Percentiles rank a stretch among this genome's conserved stretches.
These are phyloP conservation scores for Agastache rugosa DNA, from an alignment of 257 asterid species.

Conservation along the genomic window DNA sequence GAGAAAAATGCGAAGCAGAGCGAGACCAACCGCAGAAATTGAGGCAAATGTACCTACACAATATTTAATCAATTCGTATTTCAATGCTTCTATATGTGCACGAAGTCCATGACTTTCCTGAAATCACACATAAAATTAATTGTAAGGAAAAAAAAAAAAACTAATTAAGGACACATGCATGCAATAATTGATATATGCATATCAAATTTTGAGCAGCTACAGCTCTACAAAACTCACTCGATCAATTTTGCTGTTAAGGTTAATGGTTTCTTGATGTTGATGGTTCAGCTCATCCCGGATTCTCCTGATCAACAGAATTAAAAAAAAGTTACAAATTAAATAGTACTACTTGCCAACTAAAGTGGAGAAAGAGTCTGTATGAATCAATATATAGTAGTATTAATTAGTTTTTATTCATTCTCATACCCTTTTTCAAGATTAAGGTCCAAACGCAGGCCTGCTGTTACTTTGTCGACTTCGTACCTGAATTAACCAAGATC, in stretches of 20 bases:
- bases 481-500: conserved; percentile 62
- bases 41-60: conserved; percentile 93
- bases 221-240: conserved; percentile 57
- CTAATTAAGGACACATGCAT: no score
- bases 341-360: neutral
- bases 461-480: conserved; percentile 91
- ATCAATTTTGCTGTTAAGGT: conserved; percentile 90
- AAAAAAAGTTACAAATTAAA: neutral
- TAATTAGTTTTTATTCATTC: no score
- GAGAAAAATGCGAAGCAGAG: conserved; percentile 70
- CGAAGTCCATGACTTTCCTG: conserved; percentile 85
- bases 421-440: conserved; percentile 95
- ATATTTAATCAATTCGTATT: conserved; percentile 85
- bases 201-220: neutral
- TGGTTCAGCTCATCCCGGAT: conserved; percentile 83
- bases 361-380: no score
- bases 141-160: neutral
- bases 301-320: conserved; percentile 62
- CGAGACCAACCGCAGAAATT: conserved; percentile 85
- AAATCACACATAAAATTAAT: conserved; percentile 1
- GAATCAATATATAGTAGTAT: no score
- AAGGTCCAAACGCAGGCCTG: conserved; percentile 94
- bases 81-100: conserved; percentile 88
- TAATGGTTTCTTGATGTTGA: conserved; percentile 85
- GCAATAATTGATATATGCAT: no score